Base-by-base conservation (phyloP, 768 basidiomycete species). In the Tylopilus subfusipes region DNA sequence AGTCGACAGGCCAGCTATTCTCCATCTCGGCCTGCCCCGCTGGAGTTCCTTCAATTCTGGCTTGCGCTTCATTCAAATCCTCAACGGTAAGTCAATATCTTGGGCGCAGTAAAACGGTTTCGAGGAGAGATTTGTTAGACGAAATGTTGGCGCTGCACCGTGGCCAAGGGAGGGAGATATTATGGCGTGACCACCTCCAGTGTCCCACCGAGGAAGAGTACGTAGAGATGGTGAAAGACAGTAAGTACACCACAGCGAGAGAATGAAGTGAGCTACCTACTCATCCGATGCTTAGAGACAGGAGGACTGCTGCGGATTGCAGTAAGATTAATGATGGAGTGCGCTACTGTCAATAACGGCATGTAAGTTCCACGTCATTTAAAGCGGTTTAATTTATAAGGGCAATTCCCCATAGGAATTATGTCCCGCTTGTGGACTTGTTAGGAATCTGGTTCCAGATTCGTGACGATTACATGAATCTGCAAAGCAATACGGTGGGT, bases 191-290 rank as follows among this genome's bases (percentile, higher is more conserved):
- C 62, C 87, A 85, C 8, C 72, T 98, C 11, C 84, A 78, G 42
- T 98, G 95, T 66, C 96, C 96, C 4, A 88, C 88, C 0, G 96
- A 99, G 68, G 89, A 94, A 59, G 91, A 99, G 62, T 99, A 98
- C 62, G 79, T 99, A 45, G 73, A 80, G 1, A 99, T 99, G 96
- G 96, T 96, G 34, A 92, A 93, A 68, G 90, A 94, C 62, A 99
- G 96, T 96, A 62, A 57, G 75, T 72, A 51, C 6, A 33, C 31
- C 21, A 7, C 8, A 11, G n/a, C 10, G 24, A 21, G 46, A 13
- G 21, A 16, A 13, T 8, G 9, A 36, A 29, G 27, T n/a, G 10
- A 21, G 19, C 21, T 48, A 4, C 14, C 13, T 22, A 12, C 29
- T 55, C n/a, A 57, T 45, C 31, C 44, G 42, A 43, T 48, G 36